These are phyloP conservation scores for Auxenochlorella protothecoides DNA, from an alignment of 139 green algal species.

Conservation along the genomic window DNA sequence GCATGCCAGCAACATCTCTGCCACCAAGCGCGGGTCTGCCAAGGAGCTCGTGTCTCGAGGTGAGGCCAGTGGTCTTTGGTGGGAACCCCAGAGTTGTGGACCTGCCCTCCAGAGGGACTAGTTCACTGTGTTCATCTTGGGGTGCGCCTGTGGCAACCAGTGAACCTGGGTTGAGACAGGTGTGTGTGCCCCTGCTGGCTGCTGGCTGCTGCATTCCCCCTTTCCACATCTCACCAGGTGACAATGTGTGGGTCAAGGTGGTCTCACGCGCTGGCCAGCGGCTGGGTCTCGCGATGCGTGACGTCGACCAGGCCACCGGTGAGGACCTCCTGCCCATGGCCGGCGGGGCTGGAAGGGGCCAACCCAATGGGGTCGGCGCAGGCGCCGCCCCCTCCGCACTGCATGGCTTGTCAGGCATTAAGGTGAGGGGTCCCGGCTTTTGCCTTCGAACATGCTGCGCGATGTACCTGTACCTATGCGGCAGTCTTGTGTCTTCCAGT, in stretches of 20 bases:
- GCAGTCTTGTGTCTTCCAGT: no score
- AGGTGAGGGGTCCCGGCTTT: slow-evolving; percentile 15
- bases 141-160: no score
- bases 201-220: not conserved
- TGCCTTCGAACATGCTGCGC: no score
- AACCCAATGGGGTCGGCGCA: slow-evolving; percentile 24
- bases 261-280: slow-evolving; percentile 43
- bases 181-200: not conserved
- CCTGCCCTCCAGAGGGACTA: no score
- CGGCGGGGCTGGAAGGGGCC: slow-evolving; percentile 6
- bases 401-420: slow-evolving; percentile 77
- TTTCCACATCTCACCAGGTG: slow-evolving; percentile 7
- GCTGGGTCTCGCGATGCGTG: slow-evolving; percentile 77
- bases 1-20: slow-evolving; percentile 79
- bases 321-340: slow-evolving; percentile 58
- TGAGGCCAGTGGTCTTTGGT: not conserved
- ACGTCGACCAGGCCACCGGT: slow-evolving; percentile 90
- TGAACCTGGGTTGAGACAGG: no score
- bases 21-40: slow-evolving; percentile 9
- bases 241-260: slow-evolving; percentile 80
- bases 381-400: slow-evolving; percentile 21
- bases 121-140: no score
- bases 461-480: no score
- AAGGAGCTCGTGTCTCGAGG: slow-evolving; percentile 34
- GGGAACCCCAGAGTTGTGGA: not conserved